Base-by-base conservation (phyloP, 202 grass and related monocot genomes). In the Carex sylvatica region DNA sequence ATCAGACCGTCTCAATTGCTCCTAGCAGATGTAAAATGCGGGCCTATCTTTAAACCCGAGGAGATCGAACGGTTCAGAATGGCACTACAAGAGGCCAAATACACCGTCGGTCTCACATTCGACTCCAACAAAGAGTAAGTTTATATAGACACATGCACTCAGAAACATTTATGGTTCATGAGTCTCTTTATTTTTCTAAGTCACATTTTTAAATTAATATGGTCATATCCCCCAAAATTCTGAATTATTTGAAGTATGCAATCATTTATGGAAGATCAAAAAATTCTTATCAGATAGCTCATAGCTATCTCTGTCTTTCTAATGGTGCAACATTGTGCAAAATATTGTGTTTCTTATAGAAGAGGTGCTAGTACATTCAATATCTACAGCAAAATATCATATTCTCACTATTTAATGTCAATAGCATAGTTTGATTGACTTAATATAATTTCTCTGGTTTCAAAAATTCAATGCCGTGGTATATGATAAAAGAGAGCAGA, bases 61-160 rank as follows among this genome's bases (percentile, higher is more conserved):
- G 82, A 97, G 61, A 84, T 97, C 19, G 35, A 91, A n/a, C 73
- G 84, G 11, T 97, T 82, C 88, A 81, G 3, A 13, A 60, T 62
- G 55, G 94, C 92, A 2, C 78, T 97, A 6, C 81, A 84, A 0
- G 85, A 92, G 74, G 92, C 82, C 33, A 97, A 92, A 84, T 22
- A 87, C 84, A 97, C 92, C 0, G 94, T 97, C 40, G 94, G 94
- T 0, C 40, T 97, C 47, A 87, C 85, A 31, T 94, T 92, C 82
- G 88, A 97, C 65, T 85, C 88, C 5, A 54, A 74, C 72, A 94
- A 79, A 36, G 95, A 85, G 92, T 97, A 85, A 49, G 88, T 67
- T 16, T 15, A 14, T 15, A 14, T 7, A 18, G 46, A 49, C 46
- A 49, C 46, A 49, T 49, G 46, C 11, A 3, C 11, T 49, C 11